Evolutionary conservation across 1,139 yeast species (phyloP), one percentile per base, ranked within the genome.

Genomic region (Oligophagozyma castellii): DNA sequence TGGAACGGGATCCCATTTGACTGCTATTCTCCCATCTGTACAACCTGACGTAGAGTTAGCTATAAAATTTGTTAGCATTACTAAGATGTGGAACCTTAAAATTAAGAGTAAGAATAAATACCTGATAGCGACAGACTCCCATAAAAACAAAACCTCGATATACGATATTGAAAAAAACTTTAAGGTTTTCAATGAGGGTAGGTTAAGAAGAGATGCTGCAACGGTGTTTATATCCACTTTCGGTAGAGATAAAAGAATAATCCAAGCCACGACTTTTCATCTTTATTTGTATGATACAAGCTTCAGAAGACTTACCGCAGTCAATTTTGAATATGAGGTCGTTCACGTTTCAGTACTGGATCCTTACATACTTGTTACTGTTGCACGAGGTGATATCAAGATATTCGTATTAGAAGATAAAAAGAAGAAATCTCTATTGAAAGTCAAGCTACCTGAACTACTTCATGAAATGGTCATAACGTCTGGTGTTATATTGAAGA

Each of bases 191-290:
- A 71, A 70, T 31, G 64, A 74, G 10, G 67, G 72, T 27, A 75
- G 72, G 37, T 77, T 83, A 46, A 65, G 72, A 34, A 70, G 72
- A 35, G 65, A 72, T 33, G 73, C 72, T 23, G 58, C 66, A 8
- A 83, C 94, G 0, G 61, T 83, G 10, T 70, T 72, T 20, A 73
- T 80, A 44, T 79, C 71, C 23, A 72, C 70, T 32, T 55, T 77
- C 35, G 62, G 69, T 33, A 64, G 65, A 19, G 74, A 74, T 2
- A 67, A 71, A 36, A 63, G 70, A 36, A 70, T 81, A 27, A 65
- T 81, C 11, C 95, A 84, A 48, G 72, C 83, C 1, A 75, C 92
- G 1, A 70, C 79, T 1, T 66, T 68, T 26, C 74, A 71, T 35
- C 65, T 83, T 22, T 63, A 67, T 22, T 51, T 81, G 3, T 83